phyloP scores from a whole-genome alignment of 306 rosid genomes.

The Lathyrus tuberosus region DNA sequence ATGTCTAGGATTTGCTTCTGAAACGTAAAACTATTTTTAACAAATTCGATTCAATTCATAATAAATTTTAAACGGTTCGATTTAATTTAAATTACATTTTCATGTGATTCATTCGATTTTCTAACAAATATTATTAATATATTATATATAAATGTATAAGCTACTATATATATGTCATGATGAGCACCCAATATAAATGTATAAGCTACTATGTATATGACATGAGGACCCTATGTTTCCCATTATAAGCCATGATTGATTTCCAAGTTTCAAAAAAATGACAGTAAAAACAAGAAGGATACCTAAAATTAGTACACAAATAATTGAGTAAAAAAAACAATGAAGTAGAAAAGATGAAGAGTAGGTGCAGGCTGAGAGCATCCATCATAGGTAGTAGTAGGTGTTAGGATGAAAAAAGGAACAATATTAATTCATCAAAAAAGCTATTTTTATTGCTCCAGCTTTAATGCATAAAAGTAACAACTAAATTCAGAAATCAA shows the following conservation, averaged over 20 bases:
- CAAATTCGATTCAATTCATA: too few species aligned
- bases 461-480: slow-evolving; percentile 40
- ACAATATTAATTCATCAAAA: slow-evolving; percentile 28
- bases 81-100: too few species aligned
- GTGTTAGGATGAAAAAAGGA: slow-evolving; percentile 13
- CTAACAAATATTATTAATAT: too few species aligned
- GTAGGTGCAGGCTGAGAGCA: background rate
- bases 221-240: slow-evolving; percentile 15
- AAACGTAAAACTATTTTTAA: too few species aligned
- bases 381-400: slow-evolving; percentile 32
- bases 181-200: slow-evolving; percentile 3
- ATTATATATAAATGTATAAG: background rate
- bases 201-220: background rate
- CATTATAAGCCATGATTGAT: slow-evolving; percentile 30
- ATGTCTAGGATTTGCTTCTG: too few species aligned
- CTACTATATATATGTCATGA: background rate
- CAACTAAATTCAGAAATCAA: slow-evolving; percentile 21
- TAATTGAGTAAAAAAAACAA: slow-evolving; percentile 43
- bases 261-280: slow-evolving; percentile 30
- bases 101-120: too few species aligned
- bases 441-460: slow-evolving; percentile 32
- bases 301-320: slow-evolving; percentile 40
- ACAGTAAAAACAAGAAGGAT: slow-evolving; percentile 35
- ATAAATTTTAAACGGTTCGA: too few species aligned
- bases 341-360: slow-evolving; percentile 29